These are phyloP conservation scores for Microdochium nivale DNA, from an alignment of 2,329 filamentous ascomycete species.

Conservation along the genomic window DNA sequence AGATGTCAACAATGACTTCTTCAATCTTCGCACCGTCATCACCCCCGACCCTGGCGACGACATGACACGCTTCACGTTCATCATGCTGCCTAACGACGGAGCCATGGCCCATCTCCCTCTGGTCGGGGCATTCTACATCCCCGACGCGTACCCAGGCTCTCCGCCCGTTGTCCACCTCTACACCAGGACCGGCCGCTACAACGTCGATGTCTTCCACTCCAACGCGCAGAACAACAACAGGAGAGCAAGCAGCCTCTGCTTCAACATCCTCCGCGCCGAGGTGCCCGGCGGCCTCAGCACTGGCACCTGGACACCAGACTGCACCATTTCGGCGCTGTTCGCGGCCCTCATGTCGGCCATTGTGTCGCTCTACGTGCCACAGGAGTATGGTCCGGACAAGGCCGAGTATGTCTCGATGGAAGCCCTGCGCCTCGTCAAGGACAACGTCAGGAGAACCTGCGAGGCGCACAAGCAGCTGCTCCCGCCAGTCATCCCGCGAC, in stretches of 20 bases:
- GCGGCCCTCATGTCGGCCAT: conserved; percentile 6
- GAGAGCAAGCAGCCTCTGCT: conserved; percentile 3
- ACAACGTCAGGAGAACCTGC: not conserved
- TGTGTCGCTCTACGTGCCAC: conserved; percentile 6
- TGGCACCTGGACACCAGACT: conserved; percentile 2
- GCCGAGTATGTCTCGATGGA: conserved; percentile 6
- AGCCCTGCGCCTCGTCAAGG: conserved; percentile 1
- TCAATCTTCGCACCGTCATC: conserved; percentile 6
- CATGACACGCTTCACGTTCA: conserved; percentile 4
- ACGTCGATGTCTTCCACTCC: conserved; percentile 3
- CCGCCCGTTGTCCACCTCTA: conserved; percentile 5
- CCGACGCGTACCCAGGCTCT: conserved; percentile 2
- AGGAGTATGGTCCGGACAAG: not conserved
- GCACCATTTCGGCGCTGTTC: conserved; percentile 4
- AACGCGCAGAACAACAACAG: not conserved
- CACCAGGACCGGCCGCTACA: conserved; percentile 4
- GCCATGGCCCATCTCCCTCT: conserved; percentile 4
- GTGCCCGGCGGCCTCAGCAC: not conserved
- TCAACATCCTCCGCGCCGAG: conserved; percentile 3
- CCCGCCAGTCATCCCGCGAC: conserved; percentile 1
- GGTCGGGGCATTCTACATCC: conserved; percentile 5
- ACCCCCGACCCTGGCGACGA: conserved; percentile 2
- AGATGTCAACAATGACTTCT: conserved; percentile 6
- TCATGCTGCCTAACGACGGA: conserved; percentile 5
- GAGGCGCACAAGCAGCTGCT: conserved; percentile 3